Evolutionary conservation across 106 monocot genomes (phyloP).

Genomic region (Chionographis japonica): DNA sequence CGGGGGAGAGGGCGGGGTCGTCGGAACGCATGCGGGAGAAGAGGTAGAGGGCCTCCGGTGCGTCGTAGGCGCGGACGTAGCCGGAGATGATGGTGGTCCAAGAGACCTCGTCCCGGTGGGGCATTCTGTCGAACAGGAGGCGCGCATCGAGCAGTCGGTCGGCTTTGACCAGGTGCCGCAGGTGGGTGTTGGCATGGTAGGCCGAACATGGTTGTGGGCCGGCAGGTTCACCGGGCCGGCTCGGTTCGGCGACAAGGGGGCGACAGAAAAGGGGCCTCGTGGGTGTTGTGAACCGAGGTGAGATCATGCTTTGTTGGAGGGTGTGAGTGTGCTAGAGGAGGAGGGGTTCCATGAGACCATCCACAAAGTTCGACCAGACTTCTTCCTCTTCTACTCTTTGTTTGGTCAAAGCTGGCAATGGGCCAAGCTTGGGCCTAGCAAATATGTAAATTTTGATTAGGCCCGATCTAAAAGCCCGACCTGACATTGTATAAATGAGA

Average conservation of each 20-base stretch:
- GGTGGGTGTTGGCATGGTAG: slow-evolving; percentile 32
- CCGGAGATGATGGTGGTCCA: slow-evolving; percentile 67
- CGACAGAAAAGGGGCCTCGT: no score
- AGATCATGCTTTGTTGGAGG: no score
- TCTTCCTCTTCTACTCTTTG: no score
- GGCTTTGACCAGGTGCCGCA: slow-evolving; percentile 28
- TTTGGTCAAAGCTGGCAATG: no score
- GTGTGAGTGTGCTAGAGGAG: no score
- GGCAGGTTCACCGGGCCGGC: background rate
- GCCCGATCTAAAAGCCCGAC: no score
- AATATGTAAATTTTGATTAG: no score
- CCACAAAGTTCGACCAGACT: no score
- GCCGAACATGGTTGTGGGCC: background rate
- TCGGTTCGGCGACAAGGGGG: no score
- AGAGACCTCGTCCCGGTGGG: slow-evolving; percentile 39
- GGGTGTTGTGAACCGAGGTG: background rate
- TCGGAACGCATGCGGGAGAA: slow-evolving; percentile 34
- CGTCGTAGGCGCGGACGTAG: slow-evolving; percentile 32
- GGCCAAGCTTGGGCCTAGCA: no score
- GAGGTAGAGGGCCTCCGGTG: slow-evolving; percentile 49
- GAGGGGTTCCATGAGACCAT: no score
- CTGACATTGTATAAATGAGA: no score
- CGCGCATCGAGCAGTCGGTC: slow-evolving; percentile 34
- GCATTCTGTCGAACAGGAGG: slow-evolving; percentile 49
- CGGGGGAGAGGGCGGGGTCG: slow-evolving; percentile 15